These are phyloP conservation scores for Crithidia brevicula DNA, from an alignment of 208 protist species.

Conservation along the genomic window DNA sequence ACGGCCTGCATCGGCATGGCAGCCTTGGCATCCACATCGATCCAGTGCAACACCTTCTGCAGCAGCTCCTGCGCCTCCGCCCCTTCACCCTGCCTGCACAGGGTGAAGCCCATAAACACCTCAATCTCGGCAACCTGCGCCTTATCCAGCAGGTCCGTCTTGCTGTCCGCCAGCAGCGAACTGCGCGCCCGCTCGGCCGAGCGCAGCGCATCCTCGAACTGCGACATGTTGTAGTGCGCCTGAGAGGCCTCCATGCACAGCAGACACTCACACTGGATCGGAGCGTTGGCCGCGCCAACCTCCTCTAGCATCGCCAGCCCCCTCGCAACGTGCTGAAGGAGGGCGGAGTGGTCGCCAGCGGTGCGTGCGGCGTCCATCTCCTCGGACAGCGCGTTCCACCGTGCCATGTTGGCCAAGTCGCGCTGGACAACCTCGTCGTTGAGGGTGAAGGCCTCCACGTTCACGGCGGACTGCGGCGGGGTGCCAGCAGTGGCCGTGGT, in stretches of 20 bases:
- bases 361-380: constrained; percentile 52
- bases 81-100: constrained; percentile 49
- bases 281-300: constrained; percentile 67
- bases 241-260: constrained; percentile 87
- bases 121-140: constrained; percentile 81
- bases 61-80: constrained; percentile 67
- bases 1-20: constrained; percentile 90
- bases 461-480: constrained; percentile 49
- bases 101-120: constrained; percentile 73
- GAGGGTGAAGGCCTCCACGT: constrained; percentile 87
- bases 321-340: constrained; percentile 54
- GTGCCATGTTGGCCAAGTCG: constrained; percentile 67
- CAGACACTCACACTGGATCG: constrained; percentile 85
- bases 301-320: constrained; percentile 76
- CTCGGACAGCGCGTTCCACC: constrained; percentile 79
- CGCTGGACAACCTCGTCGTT: constrained; percentile 82
- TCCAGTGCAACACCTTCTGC: constrained; percentile 76
- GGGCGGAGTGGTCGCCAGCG: constrained; percentile 34
- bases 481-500: not conserved
- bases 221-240: constrained; percentile 74
- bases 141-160: constrained; percentile 58
- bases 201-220: constrained; percentile 60
- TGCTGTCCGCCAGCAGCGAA: constrained; percentile 51
- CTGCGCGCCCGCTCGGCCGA: constrained; percentile 50
- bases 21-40: constrained; percentile 83